Conservation (phyloP, 768 basidiomycete genomes). For the Tulasnella sp. region DNA sequence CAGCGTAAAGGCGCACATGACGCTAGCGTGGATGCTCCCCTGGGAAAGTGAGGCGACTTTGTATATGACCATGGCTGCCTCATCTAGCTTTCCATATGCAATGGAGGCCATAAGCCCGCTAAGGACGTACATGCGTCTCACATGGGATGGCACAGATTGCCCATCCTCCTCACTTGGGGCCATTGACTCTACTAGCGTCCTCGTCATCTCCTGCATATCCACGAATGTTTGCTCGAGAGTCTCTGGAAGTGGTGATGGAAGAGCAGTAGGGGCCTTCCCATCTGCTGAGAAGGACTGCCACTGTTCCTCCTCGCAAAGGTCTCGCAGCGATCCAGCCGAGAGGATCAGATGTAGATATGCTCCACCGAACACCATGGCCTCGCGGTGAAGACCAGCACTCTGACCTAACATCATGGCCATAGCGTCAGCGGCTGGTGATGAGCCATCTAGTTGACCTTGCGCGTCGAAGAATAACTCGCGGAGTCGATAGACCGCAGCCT, state of each 20-base stretch:
- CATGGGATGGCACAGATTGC: neutral
- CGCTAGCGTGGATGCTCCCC: neutral
- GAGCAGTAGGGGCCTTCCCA: neutral
- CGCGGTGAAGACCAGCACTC: neutral
- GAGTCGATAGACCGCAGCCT: neutral
- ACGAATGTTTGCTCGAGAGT: neutral
- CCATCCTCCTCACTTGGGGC: neutral
- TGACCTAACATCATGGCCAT: neutral
- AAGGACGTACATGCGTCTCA: neutral
- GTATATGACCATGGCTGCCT: neutral
- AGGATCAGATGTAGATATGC: neutral
- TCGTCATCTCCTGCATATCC: constrained; percentile 3
- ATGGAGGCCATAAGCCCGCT: neutral
- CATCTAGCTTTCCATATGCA: neutral
- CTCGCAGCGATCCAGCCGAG: neutral
- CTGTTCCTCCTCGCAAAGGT: neutral
- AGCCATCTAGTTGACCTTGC: neutral
- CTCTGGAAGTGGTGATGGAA: neutral
- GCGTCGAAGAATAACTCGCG: neutral
- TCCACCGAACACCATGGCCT: neutral
- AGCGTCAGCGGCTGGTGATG: neutral
- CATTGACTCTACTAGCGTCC: neutral
- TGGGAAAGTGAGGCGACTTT: neutral
- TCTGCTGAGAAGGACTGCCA: neutral
- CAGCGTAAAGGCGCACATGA: neutral